phyloP scores from a whole-genome alignment of 257 asterid genomes.

The Solanum commersonii region DNA sequence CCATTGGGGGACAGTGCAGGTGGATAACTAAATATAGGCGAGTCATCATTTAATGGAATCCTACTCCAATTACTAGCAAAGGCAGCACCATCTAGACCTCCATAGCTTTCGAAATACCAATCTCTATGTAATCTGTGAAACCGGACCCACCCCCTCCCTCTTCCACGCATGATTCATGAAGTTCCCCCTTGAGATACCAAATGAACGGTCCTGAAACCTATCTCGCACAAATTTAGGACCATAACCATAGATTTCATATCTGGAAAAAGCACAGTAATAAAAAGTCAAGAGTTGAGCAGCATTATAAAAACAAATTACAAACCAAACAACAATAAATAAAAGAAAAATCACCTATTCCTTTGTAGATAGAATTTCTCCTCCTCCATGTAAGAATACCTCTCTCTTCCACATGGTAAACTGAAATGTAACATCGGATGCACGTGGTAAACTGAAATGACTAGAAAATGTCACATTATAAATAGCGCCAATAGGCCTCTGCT shows the following conservation, averaged over 20 bases:
- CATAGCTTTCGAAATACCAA: constrained; percentile 54
- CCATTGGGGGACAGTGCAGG: too few relatives aligned
- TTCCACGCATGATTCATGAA: constrained; percentile 36
- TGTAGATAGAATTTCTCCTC: constrained; percentile 34
- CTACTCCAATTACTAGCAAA: constrained; percentile 26
- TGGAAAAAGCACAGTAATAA: constrained; percentile 22
- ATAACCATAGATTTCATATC: constrained; percentile 48
- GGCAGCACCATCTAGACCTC: constrained; percentile 24
- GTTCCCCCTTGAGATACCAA: constrained; percentile 37
- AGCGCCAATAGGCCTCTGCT: background rate
- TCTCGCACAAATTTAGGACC: constrained; percentile 43
- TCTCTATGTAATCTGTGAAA: constrained; percentile 22
- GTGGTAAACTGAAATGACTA: constrained; percentile 28
- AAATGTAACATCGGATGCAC: constrained; percentile 29
- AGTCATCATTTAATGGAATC: constrained; percentile 21
- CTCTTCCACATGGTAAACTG: constrained; percentile 30
- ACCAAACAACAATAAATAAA: background rate
- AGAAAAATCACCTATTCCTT: constrained; percentile 51
- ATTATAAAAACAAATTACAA: background rate
- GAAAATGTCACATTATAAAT: too few relatives aligned
- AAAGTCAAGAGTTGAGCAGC: constrained; percentile 5
- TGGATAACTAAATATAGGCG: too few relatives aligned
- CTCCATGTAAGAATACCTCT: constrained; percentile 43
- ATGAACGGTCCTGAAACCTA: constrained; percentile 35
- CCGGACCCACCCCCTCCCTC: constrained; percentile 51